Conservation (phyloP, 2,329 filamentous ascomycete species). For the Arachnomyces sp. region DNA sequence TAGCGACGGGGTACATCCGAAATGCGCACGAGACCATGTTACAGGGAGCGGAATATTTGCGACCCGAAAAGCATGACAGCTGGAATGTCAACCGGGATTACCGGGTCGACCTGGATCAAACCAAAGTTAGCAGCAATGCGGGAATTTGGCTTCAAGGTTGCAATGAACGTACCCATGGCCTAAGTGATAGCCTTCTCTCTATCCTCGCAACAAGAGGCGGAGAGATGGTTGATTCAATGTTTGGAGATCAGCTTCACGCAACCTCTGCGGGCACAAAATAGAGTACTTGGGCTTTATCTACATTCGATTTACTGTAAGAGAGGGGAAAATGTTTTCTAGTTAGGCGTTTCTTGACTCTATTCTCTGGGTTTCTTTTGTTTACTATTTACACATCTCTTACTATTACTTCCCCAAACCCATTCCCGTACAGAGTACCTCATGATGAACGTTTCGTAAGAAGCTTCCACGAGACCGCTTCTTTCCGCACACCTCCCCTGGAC, state of each 20-base stretch:
- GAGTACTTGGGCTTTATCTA: neutral
- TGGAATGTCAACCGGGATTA: slow-evolving; percentile 73
- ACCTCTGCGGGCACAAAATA: slow-evolving; percentile 14
- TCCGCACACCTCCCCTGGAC: too few relatives aligned
- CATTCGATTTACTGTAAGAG: too few relatives aligned
- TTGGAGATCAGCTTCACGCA: slow-evolving; percentile 39
- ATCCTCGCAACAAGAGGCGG: slow-evolving; percentile 67
- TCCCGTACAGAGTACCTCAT: too few relatives aligned
- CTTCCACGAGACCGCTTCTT: too few relatives aligned
- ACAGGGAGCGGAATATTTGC: slow-evolving; percentile 54
- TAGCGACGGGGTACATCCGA: slow-evolving; percentile 78
- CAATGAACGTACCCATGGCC: slow-evolving; percentile 81
- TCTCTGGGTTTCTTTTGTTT: neutral
- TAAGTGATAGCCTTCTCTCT: slow-evolving; percentile 75
- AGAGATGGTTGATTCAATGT: slow-evolving; percentile 69
- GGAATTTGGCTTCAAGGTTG: slow-evolving; percentile 92
- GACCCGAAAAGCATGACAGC: slow-evolving; percentile 49
- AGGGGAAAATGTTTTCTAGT: too few relatives aligned
- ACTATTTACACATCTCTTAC: neutral
- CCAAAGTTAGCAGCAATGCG: slow-evolving; percentile 60
- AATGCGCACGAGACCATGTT: slow-evolving; percentile 73
- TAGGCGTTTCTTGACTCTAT: neutral
- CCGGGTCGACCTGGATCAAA: slow-evolving; percentile 60
- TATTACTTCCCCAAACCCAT: too few relatives aligned
- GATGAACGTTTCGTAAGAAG: too few relatives aligned